Evolutionary conservation across 2,329 filamentous ascomycete genomes (phyloP), one percentile per base, ranked within the genome.

Genomic region (Aspergillus quadricinctus): DNA sequence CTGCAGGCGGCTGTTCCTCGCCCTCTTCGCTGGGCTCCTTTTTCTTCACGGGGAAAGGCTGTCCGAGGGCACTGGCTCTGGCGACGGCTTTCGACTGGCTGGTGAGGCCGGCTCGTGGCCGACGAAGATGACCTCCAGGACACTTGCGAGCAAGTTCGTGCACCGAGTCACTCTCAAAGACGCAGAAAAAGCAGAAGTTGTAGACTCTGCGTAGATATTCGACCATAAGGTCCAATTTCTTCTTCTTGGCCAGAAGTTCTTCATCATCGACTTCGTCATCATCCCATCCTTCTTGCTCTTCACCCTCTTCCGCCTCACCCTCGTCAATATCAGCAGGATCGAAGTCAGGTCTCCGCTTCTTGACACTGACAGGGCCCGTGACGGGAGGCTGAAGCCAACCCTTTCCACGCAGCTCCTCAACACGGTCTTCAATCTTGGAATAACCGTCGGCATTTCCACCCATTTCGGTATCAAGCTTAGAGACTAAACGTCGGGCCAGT

Each of bases 141-240:
- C 94, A 99, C 76, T 99, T 97, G 57, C 94, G 87, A 43, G 90
- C 92, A 63, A 99, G 81, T 76, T 99, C 94, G 69, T 99, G 94
- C 23, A 97, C 88, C 0, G 93, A 97, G 73, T 99, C 94, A 69
- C 92, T 94, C 76, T 99, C 94, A 65, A 99, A 97, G 4, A 99
- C 95, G 72, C 94, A 99, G 79, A 97, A 99, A 80, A 99, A 97
- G 79, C 94, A 99, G 77, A 99, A 97, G 76, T 94, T 97, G 81
- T 95, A 96, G 52, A 99, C 94, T 17, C 94, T 88, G 52, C 94
- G 91, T 57, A 99, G 82, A 72, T 99, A 99, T 76, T 99, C 94
- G 53, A 97, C 94, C 73, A 96, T 82, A 37, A 99, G 81, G 75
- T 99, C 94, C 50, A 99, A 84, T 69, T 94, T 92, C 80, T 99